These are phyloP conservation scores for Candida montana DNA, from an alignment of 805 yeast genomes.

Conservation along the genomic window DNA sequence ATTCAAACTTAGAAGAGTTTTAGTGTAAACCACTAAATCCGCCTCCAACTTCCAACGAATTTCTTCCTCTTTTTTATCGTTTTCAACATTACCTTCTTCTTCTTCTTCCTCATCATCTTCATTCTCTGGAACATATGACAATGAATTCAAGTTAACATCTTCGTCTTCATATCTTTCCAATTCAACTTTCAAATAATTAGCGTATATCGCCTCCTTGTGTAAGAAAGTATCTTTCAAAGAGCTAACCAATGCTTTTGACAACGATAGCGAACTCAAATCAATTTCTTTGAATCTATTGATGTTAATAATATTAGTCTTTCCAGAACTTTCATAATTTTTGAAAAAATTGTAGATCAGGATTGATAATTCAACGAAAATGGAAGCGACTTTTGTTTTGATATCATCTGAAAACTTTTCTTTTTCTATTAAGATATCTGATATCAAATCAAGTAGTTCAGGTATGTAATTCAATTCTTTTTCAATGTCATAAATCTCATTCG, in stretches of 20 bases:
- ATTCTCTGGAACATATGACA: slow-evolving; percentile 10
- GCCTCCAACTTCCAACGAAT: slow-evolving; percentile 35
- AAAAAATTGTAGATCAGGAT: slow-evolving; percentile 25
- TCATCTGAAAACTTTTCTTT: slow-evolving; percentile 3
- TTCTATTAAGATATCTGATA: slow-evolving; percentile 5
- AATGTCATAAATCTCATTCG: slow-evolving; percentile 16
- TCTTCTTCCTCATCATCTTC: slow-evolving; percentile 9
- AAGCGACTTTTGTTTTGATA: slow-evolving; percentile 20
- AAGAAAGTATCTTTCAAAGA: slow-evolving; percentile 40
- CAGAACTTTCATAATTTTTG: slow-evolving; percentile 31
- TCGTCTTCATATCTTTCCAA: slow-evolving; percentile 51
- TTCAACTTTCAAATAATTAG: slow-evolving; percentile 29
- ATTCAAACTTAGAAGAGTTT: slow-evolving; percentile 34
- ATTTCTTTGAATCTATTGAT: slow-evolving; percentile 18
- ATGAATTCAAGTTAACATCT: slow-evolving; percentile 34
- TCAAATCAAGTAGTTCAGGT: slow-evolving; percentile 14
- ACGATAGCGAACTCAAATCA: slow-evolving; percentile 16
- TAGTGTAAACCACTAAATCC: slow-evolving; percentile 35
- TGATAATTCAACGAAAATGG: slow-evolving; percentile 23
- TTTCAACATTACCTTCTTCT: slow-evolving; percentile 5
- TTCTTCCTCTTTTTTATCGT: slow-evolving; percentile 4
- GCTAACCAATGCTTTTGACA: slow-evolving; percentile 29
- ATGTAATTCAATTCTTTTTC: slow-evolving; percentile 15
- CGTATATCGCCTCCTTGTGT: slow-evolving; percentile 42
- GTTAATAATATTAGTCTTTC: slow-evolving; percentile 23